A percentile compares a stretch with the other conserved stretches of the same genome.
phyloP scores from a whole-genome alignment of 2,329 filamentous ascomycete species.

The Aspergillus glaucus region DNA sequence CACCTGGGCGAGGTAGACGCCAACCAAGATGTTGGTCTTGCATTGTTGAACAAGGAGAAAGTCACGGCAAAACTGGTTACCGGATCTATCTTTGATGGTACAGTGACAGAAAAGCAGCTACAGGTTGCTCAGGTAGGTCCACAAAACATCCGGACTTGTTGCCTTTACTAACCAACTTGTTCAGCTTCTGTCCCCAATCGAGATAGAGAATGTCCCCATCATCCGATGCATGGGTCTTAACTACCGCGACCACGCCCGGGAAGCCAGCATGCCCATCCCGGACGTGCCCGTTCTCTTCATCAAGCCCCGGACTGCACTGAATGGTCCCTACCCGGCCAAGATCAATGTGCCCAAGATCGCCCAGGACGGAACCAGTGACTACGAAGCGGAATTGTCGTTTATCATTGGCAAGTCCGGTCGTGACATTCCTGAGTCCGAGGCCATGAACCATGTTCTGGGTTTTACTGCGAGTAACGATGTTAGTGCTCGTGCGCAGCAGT shows the following conservation, averaged over 20 bases:
- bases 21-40: slow-evolving; percentile 30
- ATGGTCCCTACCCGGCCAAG: slow-evolving; percentile 24
- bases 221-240: slow-evolving; percentile 3
- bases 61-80: slow-evolving; percentile 29
- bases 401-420: slow-evolving; percentile 31
- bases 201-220: background rate
- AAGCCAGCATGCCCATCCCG: slow-evolving; percentile 34
- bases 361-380: slow-evolving; percentile 35
- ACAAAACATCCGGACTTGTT: background rate
- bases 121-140: slow-evolving; percentile 17
- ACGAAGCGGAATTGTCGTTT: slow-evolving; percentile 37
- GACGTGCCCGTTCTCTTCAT: slow-evolving; percentile 33
- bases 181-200: background rate
- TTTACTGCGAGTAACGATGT: slow-evolving; percentile 39
- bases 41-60: slow-evolving; percentile 25
- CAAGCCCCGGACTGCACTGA: slow-evolving; percentile 34
- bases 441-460: slow-evolving; percentile 36
- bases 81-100: slow-evolving; percentile 31
- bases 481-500: slow-evolving; percentile 32
- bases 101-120: slow-evolving; percentile 23
- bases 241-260: slow-evolving; percentile 26
- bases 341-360: slow-evolving; percentile 27
- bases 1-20: slow-evolving; percentile 37
- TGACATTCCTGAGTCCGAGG: slow-evolving; percentile 34
- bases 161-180: background rate